These are phyloP conservation scores for Penicillium robsamsonii DNA, from an alignment of 495 filamentous ascomycete species.

Conservation along the genomic window DNA sequence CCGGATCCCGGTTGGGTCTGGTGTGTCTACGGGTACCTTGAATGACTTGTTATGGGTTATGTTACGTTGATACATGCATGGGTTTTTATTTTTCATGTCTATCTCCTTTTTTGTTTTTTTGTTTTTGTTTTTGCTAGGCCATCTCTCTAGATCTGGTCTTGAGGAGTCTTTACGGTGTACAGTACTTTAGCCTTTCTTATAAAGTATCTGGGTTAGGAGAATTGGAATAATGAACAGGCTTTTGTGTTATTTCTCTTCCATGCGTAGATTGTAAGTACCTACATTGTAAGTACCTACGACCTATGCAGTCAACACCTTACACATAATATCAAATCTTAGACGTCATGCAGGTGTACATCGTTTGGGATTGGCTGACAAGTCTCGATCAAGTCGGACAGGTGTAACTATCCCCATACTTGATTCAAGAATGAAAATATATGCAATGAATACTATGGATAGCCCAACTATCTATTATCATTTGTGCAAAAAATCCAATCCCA, in stretches of 20 bases:
- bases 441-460: neutral
- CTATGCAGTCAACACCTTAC: neutral
- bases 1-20: neutral
- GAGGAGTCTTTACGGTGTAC: slow-evolving; percentile 21
- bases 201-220: slow-evolving; percentile 22
- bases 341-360: neutral
- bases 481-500: neutral
- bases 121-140: slow-evolving; percentile 6
- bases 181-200: slow-evolving; percentile 10
- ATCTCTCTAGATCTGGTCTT: slow-evolving; percentile 18
- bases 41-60: slow-evolving; percentile 9
- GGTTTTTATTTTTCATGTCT: slow-evolving; percentile 2
- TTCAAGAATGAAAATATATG: neutral
- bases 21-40: neutral
- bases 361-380: too few species aligned
- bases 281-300: neutral
- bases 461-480: slow-evolving; percentile 4
- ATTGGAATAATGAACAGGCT: slow-evolving; percentile 21
- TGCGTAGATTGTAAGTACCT: neutral
- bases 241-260: neutral
- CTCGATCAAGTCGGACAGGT: neutral
- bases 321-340: neutral
- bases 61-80: slow-evolving; percentile 23
- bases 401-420: neutral
- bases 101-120: slow-evolving; percentile 11